Evolutionary conservation across 768 basidiomycete genomes (phyloP).

Genomic region (Sarcodon aspratus): DNA sequence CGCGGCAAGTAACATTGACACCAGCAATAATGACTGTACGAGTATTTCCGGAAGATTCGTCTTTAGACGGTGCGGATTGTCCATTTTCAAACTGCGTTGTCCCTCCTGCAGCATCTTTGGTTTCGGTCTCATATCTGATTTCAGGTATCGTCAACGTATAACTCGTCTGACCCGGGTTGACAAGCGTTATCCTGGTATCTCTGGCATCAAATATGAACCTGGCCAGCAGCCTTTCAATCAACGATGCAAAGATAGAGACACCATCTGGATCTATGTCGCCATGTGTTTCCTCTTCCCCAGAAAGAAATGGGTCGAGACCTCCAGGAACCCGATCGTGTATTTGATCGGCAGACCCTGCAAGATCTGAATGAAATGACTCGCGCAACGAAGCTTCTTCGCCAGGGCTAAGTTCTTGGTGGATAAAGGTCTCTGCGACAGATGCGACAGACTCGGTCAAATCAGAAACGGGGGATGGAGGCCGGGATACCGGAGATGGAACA

Average conservation of each 20-base stretch:
- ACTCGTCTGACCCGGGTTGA: conserved; percentile 53
- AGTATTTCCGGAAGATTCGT: conserved; percentile 16
- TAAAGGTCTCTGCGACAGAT: conserved; percentile 77
- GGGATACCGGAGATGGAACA: conserved; percentile 11
- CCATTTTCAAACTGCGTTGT: background rate
- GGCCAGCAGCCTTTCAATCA: conserved; percentile 70
- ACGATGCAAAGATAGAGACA: conserved; percentile 68
- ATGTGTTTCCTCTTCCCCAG: conserved; percentile 28
- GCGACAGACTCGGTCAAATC: conserved; percentile 71
- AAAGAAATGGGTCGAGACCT: conserved; percentile 46
- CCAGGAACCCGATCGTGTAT: conserved; percentile 47
- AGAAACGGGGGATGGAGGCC: conserved; percentile 7
- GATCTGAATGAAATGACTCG: conserved; percentile 50
- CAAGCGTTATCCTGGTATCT: conserved; percentile 55
- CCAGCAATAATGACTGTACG: conserved; percentile 49
- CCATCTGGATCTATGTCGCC: conserved; percentile 55
- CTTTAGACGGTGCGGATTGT: background rate
- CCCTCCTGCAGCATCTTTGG: conserved; percentile 2
- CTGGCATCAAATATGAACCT: conserved; percentile 68
- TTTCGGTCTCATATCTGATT: conserved; percentile 44
- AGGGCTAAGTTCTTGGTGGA: conserved; percentile 69
- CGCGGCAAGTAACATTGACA: conserved; percentile 38
- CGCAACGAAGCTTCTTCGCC: conserved; percentile 63
- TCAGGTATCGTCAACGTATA: conserved; percentile 48
- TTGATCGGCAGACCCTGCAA: conserved; percentile 10